Base-by-base conservation (phyloP, 768 basidiomycete genomes). In the Strobilomyces dryophilus region DNA sequence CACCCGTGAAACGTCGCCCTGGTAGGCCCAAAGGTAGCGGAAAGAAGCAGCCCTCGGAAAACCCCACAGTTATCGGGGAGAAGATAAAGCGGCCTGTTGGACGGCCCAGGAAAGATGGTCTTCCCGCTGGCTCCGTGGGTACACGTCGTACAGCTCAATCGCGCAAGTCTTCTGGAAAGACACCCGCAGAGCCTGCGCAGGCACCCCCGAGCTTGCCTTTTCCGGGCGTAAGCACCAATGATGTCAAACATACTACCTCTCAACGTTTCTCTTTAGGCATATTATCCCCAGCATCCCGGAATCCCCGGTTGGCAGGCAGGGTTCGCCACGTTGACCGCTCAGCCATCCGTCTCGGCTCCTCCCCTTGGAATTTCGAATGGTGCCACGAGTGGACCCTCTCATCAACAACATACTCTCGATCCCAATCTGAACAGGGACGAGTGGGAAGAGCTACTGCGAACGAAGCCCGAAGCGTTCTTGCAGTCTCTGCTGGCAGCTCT, bases 21-120 rank as follows among this genome's bases (percentile, higher is more conserved):
- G 89, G 88, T 3, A 75, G 89, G 31, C 89, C 89, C 6, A 89
- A 88, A 64, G 89, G 88, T 34, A 89, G 85, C 62, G 86, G 84
- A 12, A 88, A 87, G 73, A 91, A 90, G 65, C 73, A 74, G 21
- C 56, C 75, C 2, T 61, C 74, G 3, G 75, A 70, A 44, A 68
- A 71, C 34, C 68, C 74, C 27, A 61, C 70, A 32, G 61, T 68
- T 11, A 56, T 71, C 0, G 73, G 77, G 3, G 75, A 79, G 26
- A 87, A 86, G 68, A 69, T 81, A 49, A 90, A 89, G 67, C 75
- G 89, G 42, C 89, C 89, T 15, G 89, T 91, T 2, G 89, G 89
- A 1, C 76, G 89, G 14, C 89, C 89, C 3, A 72, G 89, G 60
- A 89, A 91, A 67, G 89, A 91, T 59, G 89, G 89, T 0, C 77